phyloP scores from a whole-genome alignment of 179 eudicot species.

The Heliamphora pulchella region DNA sequence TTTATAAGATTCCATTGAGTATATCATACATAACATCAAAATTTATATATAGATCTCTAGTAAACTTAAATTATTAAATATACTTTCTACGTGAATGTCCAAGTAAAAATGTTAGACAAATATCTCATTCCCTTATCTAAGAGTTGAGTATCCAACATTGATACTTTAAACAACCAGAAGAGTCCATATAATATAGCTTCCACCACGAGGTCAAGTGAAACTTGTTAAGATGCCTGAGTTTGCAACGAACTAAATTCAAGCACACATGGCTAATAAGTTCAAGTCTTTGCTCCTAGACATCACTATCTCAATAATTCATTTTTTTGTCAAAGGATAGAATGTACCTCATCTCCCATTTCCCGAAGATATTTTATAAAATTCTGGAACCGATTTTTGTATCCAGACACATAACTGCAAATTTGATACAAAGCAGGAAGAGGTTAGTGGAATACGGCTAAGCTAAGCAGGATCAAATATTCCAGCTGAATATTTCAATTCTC shows the following conservation, averaged over 20 bases:
- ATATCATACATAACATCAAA: no score
- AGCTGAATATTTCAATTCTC: neutral
- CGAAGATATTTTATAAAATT: constrained; percentile 88
- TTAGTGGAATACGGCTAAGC: constrained; percentile 3
- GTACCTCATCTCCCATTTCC: constrained; percentile 99
- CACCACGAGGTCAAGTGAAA: neutral
- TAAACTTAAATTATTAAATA: no score
- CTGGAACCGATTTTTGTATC: constrained; percentile 94
- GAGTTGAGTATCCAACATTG: no score
- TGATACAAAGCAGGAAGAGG: constrained; percentile 12
- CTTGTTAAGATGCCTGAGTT: neutral
- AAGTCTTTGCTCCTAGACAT: neutral
- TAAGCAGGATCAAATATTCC: constrained; percentile 7
- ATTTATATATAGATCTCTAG: no score
- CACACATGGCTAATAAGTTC: neutral
- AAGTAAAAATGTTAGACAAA: no score
- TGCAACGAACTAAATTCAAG: neutral
- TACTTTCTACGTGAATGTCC: no score
- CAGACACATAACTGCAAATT: constrained; percentile 82
- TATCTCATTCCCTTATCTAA: no score
- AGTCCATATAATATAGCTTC: neutral
- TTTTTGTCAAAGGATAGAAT: neutral
- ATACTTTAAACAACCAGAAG: no score
- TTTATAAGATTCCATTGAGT: no score
- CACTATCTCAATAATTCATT: neutral